A percentile compares a stretch with the other conserved stretches of the same genome.
Conservation (phyloP, 148 eudicot species). For the Amaranthus hypochondriacus region DNA sequence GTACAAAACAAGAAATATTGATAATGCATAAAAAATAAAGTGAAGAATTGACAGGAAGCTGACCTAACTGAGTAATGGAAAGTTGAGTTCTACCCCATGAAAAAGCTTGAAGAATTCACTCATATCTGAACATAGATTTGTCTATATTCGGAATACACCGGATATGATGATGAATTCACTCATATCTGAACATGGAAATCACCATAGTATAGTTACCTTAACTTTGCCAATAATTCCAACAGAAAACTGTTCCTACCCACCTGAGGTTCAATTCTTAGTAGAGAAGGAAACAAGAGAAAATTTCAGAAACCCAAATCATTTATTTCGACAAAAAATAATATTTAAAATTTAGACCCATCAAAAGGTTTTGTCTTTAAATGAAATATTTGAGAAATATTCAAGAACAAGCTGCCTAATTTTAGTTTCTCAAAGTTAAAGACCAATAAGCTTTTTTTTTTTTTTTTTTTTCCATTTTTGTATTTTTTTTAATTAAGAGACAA, state of each 20-base stretch:
- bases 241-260: constrained; percentile 2
- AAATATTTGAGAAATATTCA: neutral
- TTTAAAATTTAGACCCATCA: neutral
- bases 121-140: neutral
- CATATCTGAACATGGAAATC: neutral
- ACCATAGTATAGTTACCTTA: too few relatives aligned
- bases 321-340: neutral
- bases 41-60: neutral
- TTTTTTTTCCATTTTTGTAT: neutral
- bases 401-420: neutral
- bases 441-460: neutral
- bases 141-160: too few relatives aligned
- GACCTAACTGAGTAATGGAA: constrained; percentile 1
- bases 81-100: neutral
- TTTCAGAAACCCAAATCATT: neutral
- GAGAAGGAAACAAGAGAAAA: constrained; percentile 1
- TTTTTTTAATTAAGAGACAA: neutral
- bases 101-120: constrained; percentile 10
- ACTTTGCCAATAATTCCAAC: neutral
- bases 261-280: neutral
- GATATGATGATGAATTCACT: neutral
- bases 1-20: neutral
- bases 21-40: neutral
- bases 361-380: neutral
- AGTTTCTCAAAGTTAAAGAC: neutral